A percentile compares a stretch with the other conserved stretches of the same genome.
These are phyloP conservation scores for Aspergillus saccharolyticus DNA, from an alignment of 495 filamentous ascomycete genomes.

Conservation along the genomic window DNA sequence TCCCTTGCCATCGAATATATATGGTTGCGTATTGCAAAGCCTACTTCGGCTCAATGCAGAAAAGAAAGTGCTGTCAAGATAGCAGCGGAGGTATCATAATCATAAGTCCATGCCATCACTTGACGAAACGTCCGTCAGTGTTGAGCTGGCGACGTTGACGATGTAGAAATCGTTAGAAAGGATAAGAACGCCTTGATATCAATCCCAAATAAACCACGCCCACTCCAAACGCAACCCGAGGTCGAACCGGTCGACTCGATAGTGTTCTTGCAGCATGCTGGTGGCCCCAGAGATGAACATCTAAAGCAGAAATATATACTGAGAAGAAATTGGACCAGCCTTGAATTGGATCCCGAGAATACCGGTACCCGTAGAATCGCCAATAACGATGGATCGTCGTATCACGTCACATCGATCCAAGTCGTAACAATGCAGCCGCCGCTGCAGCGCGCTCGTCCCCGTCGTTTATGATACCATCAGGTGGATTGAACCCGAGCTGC, in stretches of 20 bases:
- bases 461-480: constrained; percentile 34
- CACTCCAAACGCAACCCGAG: constrained; percentile 20
- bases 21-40: not conserved
- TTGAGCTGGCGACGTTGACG: not conserved
- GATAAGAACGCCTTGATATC: constrained; percentile 22
- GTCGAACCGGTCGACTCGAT: constrained; percentile 20
- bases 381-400: constrained; percentile 12
- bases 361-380: constrained; percentile 3
- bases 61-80: constrained; percentile 7
- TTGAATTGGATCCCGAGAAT: constrained; percentile 10
- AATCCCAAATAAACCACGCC: constrained; percentile 14
- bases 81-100: constrained; percentile 8
- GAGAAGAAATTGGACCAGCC: constrained; percentile 18
- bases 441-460: constrained; percentile 78
- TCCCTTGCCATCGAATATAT: not conserved
- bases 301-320: constrained; percentile 13
- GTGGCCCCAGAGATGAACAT: constrained; percentile 12
- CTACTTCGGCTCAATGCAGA: not conserved
- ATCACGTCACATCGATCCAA: constrained; percentile 77
- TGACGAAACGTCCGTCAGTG: not conserved
- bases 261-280: constrained; percentile 10
- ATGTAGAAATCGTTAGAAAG: not conserved
- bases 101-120: not conserved
- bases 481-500: constrained; percentile 28
- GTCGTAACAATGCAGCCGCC: constrained; percentile 68